phyloP scores from a whole-genome alignment of 768 basidiomycete species.

The Collybia sp. region DNA sequence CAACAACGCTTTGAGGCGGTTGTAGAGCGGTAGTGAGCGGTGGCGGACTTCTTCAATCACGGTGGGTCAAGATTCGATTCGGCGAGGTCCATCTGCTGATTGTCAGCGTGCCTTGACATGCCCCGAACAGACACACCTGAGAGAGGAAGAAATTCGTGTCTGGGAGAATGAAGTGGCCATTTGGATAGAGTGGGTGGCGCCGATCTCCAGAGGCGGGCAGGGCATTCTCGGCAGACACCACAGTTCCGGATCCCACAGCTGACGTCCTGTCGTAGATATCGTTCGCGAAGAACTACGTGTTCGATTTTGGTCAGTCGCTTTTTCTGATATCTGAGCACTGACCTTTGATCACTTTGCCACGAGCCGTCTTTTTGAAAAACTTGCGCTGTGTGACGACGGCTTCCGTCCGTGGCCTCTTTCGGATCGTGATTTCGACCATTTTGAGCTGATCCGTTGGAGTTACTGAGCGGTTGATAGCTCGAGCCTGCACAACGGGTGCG shows the following conservation, averaged over 20 bases:
- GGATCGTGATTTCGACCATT: slow-evolving; percentile 50
- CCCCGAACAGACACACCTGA: slow-evolving; percentile 47
- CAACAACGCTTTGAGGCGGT: slow-evolving; percentile 81
- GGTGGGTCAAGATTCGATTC: slow-evolving; percentile 70
- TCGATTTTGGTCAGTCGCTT: background rate
- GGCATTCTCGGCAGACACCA: slow-evolving; percentile 48
- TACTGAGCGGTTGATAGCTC: too few relatives aligned
- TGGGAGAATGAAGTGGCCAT: slow-evolving; percentile 81
- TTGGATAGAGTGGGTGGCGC: slow-evolving; percentile 47
- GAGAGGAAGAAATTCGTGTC: slow-evolving; percentile 95
- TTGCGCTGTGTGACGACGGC: slow-evolving; percentile 79
- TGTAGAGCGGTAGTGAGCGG: slow-evolving; percentile 87
- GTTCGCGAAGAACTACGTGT: slow-evolving; percentile 75
- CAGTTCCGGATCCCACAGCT: slow-evolving; percentile 80
- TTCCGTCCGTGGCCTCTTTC: slow-evolving; percentile 68
- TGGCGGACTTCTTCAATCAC: slow-evolving; percentile 97
- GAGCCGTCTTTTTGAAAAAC: slow-evolving; percentile 94
- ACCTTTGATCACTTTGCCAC: slow-evolving; percentile 95
- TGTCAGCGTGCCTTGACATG: too few relatives aligned
- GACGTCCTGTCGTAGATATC: slow-evolving; percentile 91
- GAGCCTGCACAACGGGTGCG: too few relatives aligned
- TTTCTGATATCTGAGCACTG: background rate
- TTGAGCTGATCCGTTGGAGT: too few relatives aligned
- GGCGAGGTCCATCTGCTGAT: slow-evolving; percentile 83
- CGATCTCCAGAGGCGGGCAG: slow-evolving; percentile 59